Evolutionary conservation across 2,329 filamentous ascomycete species (phyloP), one percentile per base, ranked within the genome.

Genomic region (Colletotrichum sp.): DNA sequence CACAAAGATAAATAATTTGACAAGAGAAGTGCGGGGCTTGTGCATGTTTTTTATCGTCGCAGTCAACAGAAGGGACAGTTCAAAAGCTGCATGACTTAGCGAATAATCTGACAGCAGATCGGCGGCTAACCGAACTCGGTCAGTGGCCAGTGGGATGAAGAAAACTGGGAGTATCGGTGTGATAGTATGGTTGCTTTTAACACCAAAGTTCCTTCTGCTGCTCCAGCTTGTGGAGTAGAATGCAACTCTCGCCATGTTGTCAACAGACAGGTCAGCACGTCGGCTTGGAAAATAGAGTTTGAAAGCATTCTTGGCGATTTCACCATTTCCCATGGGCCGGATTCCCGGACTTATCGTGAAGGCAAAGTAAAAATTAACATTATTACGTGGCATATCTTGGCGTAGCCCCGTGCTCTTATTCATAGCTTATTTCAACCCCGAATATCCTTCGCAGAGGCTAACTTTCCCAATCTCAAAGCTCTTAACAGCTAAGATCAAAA

Each of bases 401-500:
- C 59, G n/a, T 14, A 34, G 28, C 59, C 59, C 32, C 30, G 26
- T 60, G 16, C n/a, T 30, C 57, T 21, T 13, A 4, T 7, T 12
- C 57, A 60, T 60, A 60, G 26, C 30, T 28, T 60, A 18, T 60
- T 60, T 18, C 18, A 60, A 60, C 16, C 21, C 57, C 57, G 4
- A 2, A 30, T 24, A 6, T 9, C 14, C 30, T 7, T 63, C 24
- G 18, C 2, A 59, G 16, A 26, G 7, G 14, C 24, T 30, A 0
- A 1, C 7, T 18, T 3, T 14, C 21, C 14, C 4, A 4, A 10
- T 21, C 5, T 26, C 39, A 3, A n/a, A 13, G 12, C 12, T n/a
- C n/a, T 68, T 24, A 60, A 32, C 73, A 75, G 13, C 43, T 73
- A 1, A 75, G 59, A 26, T 75, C 70, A 21, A 75, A 75, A 28